Base-by-base conservation (phyloP, 2,329 filamentous ascomycete species). In the Epichloe aotearoae region DNA sequence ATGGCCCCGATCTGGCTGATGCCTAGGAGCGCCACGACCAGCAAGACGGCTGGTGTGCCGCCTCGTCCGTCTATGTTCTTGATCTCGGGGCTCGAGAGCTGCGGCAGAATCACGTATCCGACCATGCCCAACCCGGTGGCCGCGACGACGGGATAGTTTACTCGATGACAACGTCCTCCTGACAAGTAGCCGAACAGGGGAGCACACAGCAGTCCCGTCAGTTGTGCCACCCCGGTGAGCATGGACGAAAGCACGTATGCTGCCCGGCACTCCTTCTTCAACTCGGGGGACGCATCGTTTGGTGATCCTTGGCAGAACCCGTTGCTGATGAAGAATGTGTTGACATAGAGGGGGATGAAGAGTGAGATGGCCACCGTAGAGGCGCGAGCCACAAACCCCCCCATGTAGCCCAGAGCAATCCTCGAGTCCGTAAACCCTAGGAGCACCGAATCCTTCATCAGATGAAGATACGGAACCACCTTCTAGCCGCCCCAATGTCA, bases 1-100 rank as follows among this genome's bases (percentile, higher is more conserved):
- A 98, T 97, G 11, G 89, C 86, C 2, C 91, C 93, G 54, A 98
- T 97, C 67, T 98, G 93, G 60, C 88, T 94, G 61, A 95, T 80
- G 14, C 93, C 93, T 39, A 97, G 80, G 17, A 95, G 69, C 0
- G 84, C 79, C 41, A 89, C 88, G 15, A 91, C 77, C 12, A 90
- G 56, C 62, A 94, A 89, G 15, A 95, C 81, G 11, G 69, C 72
- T 0, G 79, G 76, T 36, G 74, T 80, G 17, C 86, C 87, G 36
- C 86, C 80, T 26, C 84, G 73, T 4, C 82, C 82, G 33, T 80
- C 71, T 0, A 77, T 69, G 52, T 83, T 62, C 52, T 76, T 79
- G 50, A 82, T 81, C 60, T 95, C 86, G 0, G 90, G 89, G 58
- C 83, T 94, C 14, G 75, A 69, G 3, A 95, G 73, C n/a, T 79